Percentiles rank a stretch among this genome's conserved stretches.
Evolutionary conservation across 192 early-diverging fungal genomes (phyloP).

Genomic region (Coemansia sp.): DNA sequence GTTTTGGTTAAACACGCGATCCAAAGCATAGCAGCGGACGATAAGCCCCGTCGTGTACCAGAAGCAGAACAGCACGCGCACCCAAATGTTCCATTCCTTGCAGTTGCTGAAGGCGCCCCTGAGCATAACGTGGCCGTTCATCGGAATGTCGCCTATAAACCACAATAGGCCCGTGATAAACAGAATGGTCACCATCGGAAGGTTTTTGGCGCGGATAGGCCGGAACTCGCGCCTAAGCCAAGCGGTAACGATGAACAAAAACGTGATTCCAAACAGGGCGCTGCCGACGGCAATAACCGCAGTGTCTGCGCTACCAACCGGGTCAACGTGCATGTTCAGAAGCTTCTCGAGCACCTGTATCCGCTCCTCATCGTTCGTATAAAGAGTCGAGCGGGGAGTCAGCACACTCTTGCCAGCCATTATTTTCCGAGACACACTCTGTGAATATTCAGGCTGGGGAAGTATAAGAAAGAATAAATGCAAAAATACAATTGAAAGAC

Average conservation of each 20-base stretch:
- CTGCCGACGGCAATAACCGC: slow-evolving; percentile 13
- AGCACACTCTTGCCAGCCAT: neutral
- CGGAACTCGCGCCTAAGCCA: slow-evolving; percentile 8
- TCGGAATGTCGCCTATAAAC: slow-evolving; percentile 20
- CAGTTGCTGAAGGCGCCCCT: slow-evolving; percentile 8
- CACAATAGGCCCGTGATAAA: slow-evolving; percentile 15
- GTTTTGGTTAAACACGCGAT: slow-evolving; percentile 1
- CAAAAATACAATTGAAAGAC: neutral
- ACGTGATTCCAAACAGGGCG: slow-evolving; percentile 11
- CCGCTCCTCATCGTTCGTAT: neutral
- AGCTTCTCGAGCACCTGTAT: neutral
- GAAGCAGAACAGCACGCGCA: slow-evolving; percentile 16
- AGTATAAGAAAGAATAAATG: neutral
- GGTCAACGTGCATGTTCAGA: slow-evolving; percentile 16
- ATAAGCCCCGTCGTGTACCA: slow-evolving; percentile 2
- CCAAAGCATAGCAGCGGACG: neutral
- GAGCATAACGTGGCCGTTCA: slow-evolving; percentile 16
- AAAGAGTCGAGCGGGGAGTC: neutral
- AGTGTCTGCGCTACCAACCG: slow-evolving; percentile 14
- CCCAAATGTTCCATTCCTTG: slow-evolving; percentile 9
- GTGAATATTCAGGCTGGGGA: neutral
- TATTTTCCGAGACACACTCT: neutral
- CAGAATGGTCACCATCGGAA: slow-evolving; percentile 17
- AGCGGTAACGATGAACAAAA: slow-evolving; percentile 3
- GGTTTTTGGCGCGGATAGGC: slow-evolving; percentile 22